These are phyloP conservation scores for Fonsecaea erecta DNA, from an alignment of 2,329 filamentous ascomycete genomes.

Conservation along the genomic window DNA sequence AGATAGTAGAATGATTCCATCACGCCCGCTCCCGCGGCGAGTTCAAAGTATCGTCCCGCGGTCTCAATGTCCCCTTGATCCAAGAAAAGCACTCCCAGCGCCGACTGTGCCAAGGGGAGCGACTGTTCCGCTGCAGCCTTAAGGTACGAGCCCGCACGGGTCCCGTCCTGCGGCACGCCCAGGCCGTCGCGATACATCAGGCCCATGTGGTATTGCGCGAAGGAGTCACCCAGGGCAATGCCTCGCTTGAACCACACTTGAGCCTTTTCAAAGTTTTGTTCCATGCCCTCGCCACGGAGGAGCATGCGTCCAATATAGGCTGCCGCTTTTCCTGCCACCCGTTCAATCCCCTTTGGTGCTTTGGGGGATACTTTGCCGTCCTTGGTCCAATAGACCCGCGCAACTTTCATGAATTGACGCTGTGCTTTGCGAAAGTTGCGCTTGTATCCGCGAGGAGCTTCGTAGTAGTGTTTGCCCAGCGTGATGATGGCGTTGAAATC, in stretches of 20 bases:
- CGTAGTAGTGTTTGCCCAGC: conserved; percentile 83
- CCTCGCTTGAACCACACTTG: conserved; percentile 83
- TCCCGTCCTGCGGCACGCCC: conserved; percentile 70
- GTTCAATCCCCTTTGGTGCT: conserved; percentile 72
- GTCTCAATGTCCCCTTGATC: conserved; percentile 84
- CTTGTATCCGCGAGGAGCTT: conserved; percentile 76
- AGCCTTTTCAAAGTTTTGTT: conserved; percentile 77
- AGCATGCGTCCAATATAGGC: conserved; percentile 90
- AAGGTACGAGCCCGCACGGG: conserved; percentile 75
- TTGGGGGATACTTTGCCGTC: conserved; percentile 76
- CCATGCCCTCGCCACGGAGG: conserved; percentile 80
- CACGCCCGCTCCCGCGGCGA: conserved; percentile 79
- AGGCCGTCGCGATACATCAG: conserved; percentile 82
- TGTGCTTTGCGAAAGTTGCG: conserved; percentile 74
- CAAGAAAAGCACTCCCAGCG: conserved; percentile 80
- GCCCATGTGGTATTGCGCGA: conserved; percentile 83
- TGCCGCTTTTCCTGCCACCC: conserved; percentile 78
- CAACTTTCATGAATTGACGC: conserved; percentile 79
- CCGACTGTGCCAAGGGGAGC: conserved; percentile 77
- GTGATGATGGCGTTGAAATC: conserved; percentile 87
- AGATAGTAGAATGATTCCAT: conserved; percentile 93
- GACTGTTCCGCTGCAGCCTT: conserved; percentile 81
- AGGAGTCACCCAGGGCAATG: conserved; percentile 72
- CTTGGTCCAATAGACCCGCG: conserved; percentile 78
- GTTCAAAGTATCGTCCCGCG: conserved; percentile 84